Percentiles rank a stretch among this genome's conserved stretches.
Evolutionary conservation across 2,329 filamentous ascomycete genomes (phyloP).

Genomic region (Epicoccum nigrum): DNA sequence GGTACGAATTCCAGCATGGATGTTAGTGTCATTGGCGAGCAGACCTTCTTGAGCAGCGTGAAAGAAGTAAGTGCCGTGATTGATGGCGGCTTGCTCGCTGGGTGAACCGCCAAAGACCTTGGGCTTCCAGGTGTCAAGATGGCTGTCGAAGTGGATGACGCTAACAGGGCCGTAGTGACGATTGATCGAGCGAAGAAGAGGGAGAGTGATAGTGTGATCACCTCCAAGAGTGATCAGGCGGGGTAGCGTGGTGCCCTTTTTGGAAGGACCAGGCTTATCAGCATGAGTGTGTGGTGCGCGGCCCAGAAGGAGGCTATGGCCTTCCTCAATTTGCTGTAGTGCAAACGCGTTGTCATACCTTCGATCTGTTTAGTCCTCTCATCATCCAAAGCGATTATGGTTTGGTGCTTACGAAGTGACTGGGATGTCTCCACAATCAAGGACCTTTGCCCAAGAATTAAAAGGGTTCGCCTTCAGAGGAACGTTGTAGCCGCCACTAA

Average conservation of each 20-base stretch:
- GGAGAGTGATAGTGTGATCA: conserved; percentile 67
- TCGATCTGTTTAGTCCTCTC: background rate
- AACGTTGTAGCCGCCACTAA: conserved; percentile 85
- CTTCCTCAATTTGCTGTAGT: conserved; percentile 83
- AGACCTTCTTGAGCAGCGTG: conserved; percentile 80
- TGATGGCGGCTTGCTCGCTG: conserved; percentile 75
- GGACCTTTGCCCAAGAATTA: conserved; percentile 77
- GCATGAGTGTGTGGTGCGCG: conserved; percentile 73
- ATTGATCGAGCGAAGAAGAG: conserved; percentile 62
- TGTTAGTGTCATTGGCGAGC: conserved; percentile 80
- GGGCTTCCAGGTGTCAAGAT: conserved; percentile 72
- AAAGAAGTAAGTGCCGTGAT: conserved; percentile 90
- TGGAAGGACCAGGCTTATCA: conserved; percentile 69
- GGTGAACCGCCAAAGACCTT: conserved; percentile 87
- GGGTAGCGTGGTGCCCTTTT: conserved; percentile 76
- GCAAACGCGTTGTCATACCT: conserved; percentile 85
- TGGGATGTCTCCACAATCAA: conserved; percentile 85
- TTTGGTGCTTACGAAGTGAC: conserved; percentile 74
- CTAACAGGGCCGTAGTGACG: conserved; percentile 72
- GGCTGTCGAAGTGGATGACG: conserved; percentile 68
- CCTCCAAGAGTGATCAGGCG: conserved; percentile 76
- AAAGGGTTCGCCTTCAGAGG: conserved; percentile 81
- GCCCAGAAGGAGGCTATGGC: conserved; percentile 76
- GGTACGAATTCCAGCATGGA: conserved; percentile 86
- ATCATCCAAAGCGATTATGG: background rate